Base-by-base conservation (phyloP, 2,329 filamentous ascomycete genomes). In the Fusarium nematophilum region DNA sequence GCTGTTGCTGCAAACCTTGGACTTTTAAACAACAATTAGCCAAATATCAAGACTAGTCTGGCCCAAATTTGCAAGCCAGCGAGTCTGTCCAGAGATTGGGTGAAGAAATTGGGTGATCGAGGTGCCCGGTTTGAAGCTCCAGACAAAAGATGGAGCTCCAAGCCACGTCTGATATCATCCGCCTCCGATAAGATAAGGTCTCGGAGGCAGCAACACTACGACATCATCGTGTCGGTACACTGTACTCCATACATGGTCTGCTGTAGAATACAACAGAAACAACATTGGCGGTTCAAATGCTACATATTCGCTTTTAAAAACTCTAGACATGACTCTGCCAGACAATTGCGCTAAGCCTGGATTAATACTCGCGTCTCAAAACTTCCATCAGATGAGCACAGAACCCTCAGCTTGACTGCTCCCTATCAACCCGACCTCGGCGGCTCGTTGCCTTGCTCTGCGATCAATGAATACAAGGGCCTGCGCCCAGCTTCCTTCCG, bases 81-180 rank as follows among this genome's bases (percentile, higher is more conserved):
- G n/a, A 9, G 15, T 23, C 17, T 31, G 23, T 31, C 39, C 25
- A 14, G 8, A n/a, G 15, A 29, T 39, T 14, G n/a, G 27, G 25
- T 23, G 18, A 56, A 15, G 31, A 18, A 53, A 46, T 23, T 51
- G 33, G 10, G 18, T 2, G 29, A 10, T 18, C 30, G 26, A 33
- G 44, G 49, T 61, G 37, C 58, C 39, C 47, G 50, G 37, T 43
- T 34, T 49, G 33, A 50, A 63, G 55, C 48, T 60, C 57, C 44
- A 44, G 11, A 34, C 23, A 40, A 49, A 38, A 29, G 33, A 57
- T 29, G 15, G 53, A 57, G 51, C 60, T 58, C 48, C 15, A 26
- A 53, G 47, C 60, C 57, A 63, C 34, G 50, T 64, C 66, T 68
- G 62, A 69, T 69, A 67, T 68, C 64, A 69, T 68, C 47, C 50